phyloP scores from a whole-genome alignment of 306 rosid species.

The Citrullus amarus region DNA sequence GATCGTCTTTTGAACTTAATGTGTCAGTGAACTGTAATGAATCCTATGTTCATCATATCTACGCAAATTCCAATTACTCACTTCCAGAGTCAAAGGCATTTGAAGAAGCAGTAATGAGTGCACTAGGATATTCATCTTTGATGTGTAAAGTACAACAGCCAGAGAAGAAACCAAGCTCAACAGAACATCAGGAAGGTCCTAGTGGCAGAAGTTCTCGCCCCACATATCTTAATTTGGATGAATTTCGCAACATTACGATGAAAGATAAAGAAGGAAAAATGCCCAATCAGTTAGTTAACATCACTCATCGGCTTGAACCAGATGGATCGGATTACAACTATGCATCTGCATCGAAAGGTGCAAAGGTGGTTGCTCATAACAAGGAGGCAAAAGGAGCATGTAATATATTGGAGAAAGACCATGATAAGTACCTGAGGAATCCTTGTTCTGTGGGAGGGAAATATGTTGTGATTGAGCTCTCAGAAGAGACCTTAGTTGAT shows the following conservation, averaged over 20 bases:
- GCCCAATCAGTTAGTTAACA: conserved; percentile 28
- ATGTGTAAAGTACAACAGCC: conserved; percentile 34
- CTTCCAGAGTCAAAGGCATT: conserved; percentile 23
- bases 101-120: conserved; percentile 35
- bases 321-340: conserved; percentile 72
- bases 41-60: conserved; percentile 18
- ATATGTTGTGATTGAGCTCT: conserved; percentile 75
- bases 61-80: conserved; percentile 18
- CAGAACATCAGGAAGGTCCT: conserved; percentile 11
- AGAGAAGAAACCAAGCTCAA: conserved; percentile 16
- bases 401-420: conserved; percentile 62
- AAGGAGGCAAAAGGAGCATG: conserved; percentile 84
- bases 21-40: conserved; percentile 24
- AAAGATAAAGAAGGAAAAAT: conserved; percentile 24
- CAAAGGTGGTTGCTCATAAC: conserved; percentile 77
- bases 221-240: conserved; percentile 36
- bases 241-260: conserved; percentile 27
- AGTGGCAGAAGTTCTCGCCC: conserved; percentile 23
- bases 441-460: conserved; percentile 73
- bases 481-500: conserved; percentile 73
- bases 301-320: conserved; percentile 58
- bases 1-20: conserved; percentile 27
- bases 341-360: conserved; percentile 86
- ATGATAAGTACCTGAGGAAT: conserved; percentile 77
- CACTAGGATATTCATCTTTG: conserved; percentile 35